These are phyloP conservation scores for Dactylonectria estremocensis DNA, from an alignment of 2,329 filamentous ascomycete genomes.

Conservation along the genomic window DNA sequence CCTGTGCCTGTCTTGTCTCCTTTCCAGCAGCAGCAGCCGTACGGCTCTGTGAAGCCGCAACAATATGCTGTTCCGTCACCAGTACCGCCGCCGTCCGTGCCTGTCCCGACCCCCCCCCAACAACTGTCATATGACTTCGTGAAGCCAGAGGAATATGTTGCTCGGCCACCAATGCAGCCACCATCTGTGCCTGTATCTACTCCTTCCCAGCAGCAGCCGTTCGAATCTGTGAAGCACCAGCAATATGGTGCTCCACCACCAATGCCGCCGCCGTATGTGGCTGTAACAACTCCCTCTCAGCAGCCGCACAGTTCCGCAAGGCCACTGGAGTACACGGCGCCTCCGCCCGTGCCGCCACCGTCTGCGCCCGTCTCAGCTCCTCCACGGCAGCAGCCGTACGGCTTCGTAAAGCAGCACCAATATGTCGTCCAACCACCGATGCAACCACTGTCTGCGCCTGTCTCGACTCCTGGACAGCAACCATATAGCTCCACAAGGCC, in stretches of 20 bases:
- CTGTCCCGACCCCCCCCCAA: slow-evolving; percentile 6
- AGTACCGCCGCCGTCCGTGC: not conserved
- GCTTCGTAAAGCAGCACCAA: not conserved
- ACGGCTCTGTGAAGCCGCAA: not conserved
- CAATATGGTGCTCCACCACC: not conserved
- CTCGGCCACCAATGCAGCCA: not conserved
- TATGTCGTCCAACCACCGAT: not conserved
- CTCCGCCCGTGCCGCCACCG: not conserved
- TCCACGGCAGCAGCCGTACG: slow-evolving; percentile 11
- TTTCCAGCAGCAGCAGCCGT: not conserved
- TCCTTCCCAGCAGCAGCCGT: slow-evolving; percentile 22
- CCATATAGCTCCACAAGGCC: not conserved
- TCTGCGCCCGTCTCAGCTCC: not conserved
- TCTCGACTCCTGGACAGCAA: slow-evolving; percentile 15
- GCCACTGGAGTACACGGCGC: not conserved
- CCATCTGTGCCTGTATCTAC: slow-evolving; percentile 3
- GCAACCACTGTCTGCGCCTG: slow-evolving; percentile 2
- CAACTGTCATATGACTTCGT: slow-evolving; percentile 1
- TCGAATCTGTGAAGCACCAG: not conserved
- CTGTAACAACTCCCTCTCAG: not conserved
- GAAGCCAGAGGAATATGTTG: not conserved
- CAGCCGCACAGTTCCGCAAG: not conserved
- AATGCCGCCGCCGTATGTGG: not conserved
- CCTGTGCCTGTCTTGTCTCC: not conserved
- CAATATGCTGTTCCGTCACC: not conserved